A percentile compares a stretch with the other conserved stretches of the same genome.
Evolutionary conservation across 2,329 filamentous ascomycete genomes (phyloP).

Genomic region (Nemania diffusa): DNA sequence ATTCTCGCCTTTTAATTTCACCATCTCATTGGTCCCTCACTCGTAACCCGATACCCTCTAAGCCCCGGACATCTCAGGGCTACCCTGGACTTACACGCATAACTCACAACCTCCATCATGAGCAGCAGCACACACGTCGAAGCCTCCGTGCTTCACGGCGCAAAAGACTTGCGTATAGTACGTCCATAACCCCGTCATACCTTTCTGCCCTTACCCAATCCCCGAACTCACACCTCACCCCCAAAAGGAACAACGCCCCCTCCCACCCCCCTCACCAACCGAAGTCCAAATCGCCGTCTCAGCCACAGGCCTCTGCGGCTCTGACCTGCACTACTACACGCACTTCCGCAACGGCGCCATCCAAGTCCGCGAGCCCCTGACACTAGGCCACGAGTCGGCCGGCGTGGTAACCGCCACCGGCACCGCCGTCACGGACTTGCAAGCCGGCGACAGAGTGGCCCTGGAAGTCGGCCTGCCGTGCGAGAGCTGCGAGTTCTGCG

Average conservation of each 20-base stretch:
- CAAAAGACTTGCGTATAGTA: slow-evolving; percentile 62
- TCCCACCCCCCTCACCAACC: slow-evolving; percentile 63
- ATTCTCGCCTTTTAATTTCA: not conserved
- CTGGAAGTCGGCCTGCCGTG: slow-evolving; percentile 68
- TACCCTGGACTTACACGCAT: not conserved
- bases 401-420: slow-evolving; percentile 72
- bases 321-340: slow-evolving; percentile 73
- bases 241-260: slow-evolving; percentile 62
- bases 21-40: not conserved
- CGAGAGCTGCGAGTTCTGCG: slow-evolving; percentile 61
- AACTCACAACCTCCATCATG: slow-evolving; percentile 16
- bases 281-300: slow-evolving; percentile 71
- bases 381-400: slow-evolving; percentile 75
- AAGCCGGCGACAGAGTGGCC: slow-evolving; percentile 75
- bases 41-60: not conserved
- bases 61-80: not conserved
- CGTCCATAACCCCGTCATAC: slow-evolving; percentile 33
- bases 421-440: slow-evolving; percentile 63
- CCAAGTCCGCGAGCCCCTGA: slow-evolving; percentile 64
- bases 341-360: slow-evolving; percentile 75
- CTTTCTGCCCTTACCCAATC: not conserved
- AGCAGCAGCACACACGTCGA: slow-evolving; percentile 35
- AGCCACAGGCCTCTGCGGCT: slow-evolving; percentile 73
- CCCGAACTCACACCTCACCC: not conserved
- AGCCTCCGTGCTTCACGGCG: slow-evolving; percentile 66